Evolutionary conservation across 257 asterid genomes (phyloP), one percentile per base, ranked within the genome.

Genomic region (Mentha longifolia): DNA sequence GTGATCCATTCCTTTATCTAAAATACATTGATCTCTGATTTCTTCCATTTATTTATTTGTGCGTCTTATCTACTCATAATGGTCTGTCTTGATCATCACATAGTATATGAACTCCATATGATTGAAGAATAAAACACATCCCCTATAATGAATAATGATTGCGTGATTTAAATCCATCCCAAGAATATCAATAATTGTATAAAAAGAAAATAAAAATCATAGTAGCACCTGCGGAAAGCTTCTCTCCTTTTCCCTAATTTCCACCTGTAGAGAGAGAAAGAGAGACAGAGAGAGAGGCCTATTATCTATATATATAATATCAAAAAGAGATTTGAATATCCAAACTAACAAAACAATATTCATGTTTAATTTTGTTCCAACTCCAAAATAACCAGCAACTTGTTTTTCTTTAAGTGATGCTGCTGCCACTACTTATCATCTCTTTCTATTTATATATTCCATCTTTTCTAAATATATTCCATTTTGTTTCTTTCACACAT

Each of bases 121-220:
- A 45, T 74, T 67, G 74, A 74, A 58, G 78, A 74, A 74, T 67
- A 67, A 74, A 74, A 74, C 69, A 57, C 56, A 58, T 31, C 5
- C 35, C 62, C 41, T 15, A 33, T 14, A 64, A 63, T 72, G 63
- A 71, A 66, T 19, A 64, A 72, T 72, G 69, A 71, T 61, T 62
- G 31, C 61, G 43, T 37, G 55, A 72, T 72, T 57, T 39, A 10
- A 33, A 49, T 30, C 67, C 72, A 64, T 61, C 56, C 67, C 54
- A 65, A 74, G 73, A 66, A 66, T 74, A 67, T 56, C 16, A 57
- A 30, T 74, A 10, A 13, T 43, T 43, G 9, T 42, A 43, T 19
- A 22, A 0, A 5, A 35, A 35, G 8, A 5, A 35, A 35, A 35
- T 35, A 5, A 4, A 22, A 17, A 64, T 45, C 46, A 31, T 46